A percentile compares a stretch with the other conserved stretches of the same genome.
phyloP scores from a whole-genome alignment of 1,284 basidiomycete species.

The Mycena sp. region DNA sequence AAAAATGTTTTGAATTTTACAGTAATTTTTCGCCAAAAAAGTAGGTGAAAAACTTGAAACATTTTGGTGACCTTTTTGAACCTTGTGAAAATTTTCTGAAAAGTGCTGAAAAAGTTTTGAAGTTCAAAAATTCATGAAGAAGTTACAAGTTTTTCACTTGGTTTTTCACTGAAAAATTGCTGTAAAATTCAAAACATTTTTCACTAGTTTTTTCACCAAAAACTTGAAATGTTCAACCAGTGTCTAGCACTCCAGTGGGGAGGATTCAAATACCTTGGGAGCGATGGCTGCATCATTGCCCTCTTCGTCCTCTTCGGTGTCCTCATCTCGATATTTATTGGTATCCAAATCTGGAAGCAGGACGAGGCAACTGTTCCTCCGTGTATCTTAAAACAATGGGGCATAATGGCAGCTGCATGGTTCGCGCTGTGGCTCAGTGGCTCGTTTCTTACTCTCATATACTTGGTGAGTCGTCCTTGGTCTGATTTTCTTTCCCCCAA shows the following conservation, averaged over 20 bases:
- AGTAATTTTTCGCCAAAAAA: too few relatives aligned
- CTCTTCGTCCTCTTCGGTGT: constrained; percentile 19
- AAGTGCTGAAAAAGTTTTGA: too few relatives aligned
- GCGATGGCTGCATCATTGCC: constrained; percentile 12
- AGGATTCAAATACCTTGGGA: constrained; percentile 25
- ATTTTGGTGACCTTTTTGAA: too few relatives aligned
- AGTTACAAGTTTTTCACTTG: too few relatives aligned
- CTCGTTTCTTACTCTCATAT: constrained; percentile 5
- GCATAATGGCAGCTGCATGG: background rate
- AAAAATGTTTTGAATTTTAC: too few relatives aligned
- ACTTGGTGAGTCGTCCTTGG: background rate
- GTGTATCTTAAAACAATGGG: constrained; percentile 1
- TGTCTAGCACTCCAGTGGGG: constrained; percentile 31
- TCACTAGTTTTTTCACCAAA: too few relatives aligned
- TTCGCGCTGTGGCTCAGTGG: background rate
- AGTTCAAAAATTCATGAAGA: too few relatives aligned
- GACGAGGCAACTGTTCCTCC: constrained; percentile 12
- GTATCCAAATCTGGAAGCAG: constrained; percentile 13
- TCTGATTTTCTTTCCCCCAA: background rate
- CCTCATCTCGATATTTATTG: constrained; percentile 20
- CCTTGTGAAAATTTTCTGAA: too few relatives aligned
- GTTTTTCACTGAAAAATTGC: too few relatives aligned
- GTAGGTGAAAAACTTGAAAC: too few relatives aligned
- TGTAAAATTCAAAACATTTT: too few relatives aligned
- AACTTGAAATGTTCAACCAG: too few relatives aligned